These are phyloP conservation scores for Paulownia fortunei DNA, from an alignment of 257 asterid genomes.

Conservation along the genomic window DNA sequence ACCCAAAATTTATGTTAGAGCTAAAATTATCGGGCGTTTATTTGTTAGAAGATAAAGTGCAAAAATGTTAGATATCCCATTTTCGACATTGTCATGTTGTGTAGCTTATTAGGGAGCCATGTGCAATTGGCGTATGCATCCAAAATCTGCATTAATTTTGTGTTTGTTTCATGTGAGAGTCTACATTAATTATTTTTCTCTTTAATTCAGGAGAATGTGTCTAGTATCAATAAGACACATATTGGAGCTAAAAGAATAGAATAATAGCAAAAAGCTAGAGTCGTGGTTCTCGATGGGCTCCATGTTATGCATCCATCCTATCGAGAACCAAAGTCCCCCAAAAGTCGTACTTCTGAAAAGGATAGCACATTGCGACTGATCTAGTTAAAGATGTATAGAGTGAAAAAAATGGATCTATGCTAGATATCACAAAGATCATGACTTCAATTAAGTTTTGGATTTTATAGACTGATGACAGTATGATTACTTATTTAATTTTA, in stretches of 20 bases:
- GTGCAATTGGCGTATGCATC: slow-evolving; percentile 32
- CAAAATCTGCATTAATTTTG: slow-evolving; percentile 9
- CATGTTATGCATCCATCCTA: slow-evolving; percentile 12
- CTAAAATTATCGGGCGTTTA: background rate
- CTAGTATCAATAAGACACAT: background rate
- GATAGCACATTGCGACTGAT: slow-evolving; percentile 16
- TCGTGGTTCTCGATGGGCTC: slow-evolving; percentile 3
- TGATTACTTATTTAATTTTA: too few relatives aligned
- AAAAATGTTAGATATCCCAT: background rate
- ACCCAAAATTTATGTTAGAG: background rate
- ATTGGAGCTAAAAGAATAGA: background rate
- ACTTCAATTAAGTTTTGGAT: background rate
- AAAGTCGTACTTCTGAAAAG: slow-evolving; percentile 27
- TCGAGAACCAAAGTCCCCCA: slow-evolving; percentile 18
- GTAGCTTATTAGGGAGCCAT: slow-evolving; percentile 32
- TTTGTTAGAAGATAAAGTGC: background rate
- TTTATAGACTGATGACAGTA: too few relatives aligned
- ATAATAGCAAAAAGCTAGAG: background rate
- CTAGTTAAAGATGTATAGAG: background rate
- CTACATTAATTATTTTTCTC: background rate
- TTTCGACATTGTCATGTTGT: slow-evolving; percentile 10
- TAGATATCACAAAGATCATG: background rate
- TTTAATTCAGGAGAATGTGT: background rate
- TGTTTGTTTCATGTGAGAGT: slow-evolving; percentile 25
- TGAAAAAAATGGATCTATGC: background rate